Conservation (phyloP, 106 monocot species). For the Platanthera zijinensis region DNA sequence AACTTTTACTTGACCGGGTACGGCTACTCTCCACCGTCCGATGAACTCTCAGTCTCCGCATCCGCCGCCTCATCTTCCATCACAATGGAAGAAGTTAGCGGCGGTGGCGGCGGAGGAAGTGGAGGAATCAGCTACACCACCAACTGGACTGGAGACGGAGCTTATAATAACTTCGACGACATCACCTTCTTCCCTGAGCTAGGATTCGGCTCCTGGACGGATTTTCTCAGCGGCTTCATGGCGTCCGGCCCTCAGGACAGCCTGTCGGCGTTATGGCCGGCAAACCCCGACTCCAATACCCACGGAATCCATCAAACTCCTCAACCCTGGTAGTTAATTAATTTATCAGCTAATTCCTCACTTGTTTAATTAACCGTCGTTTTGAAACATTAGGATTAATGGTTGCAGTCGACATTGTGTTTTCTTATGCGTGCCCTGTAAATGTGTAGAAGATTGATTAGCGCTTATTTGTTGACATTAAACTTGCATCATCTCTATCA, state of each 20-base stretch:
- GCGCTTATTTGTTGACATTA: neutral
- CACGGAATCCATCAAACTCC: neutral
- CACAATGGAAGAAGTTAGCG: neutral
- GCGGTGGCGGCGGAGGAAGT: neutral
- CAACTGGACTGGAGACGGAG: no score
- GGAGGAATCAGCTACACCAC: neutral
- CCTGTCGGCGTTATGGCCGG: neutral
- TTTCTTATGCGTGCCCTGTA: neutral
- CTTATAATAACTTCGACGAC: neutral
- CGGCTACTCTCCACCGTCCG: neutral
- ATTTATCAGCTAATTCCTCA: no score
- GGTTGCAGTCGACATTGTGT: neutral
- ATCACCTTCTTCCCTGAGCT: neutral
- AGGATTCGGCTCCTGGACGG: slow-evolving; percentile 3
- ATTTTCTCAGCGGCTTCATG: slow-evolving; percentile 2
- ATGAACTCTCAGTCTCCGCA: neutral
- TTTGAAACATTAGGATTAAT: neutral
- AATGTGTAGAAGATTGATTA: neutral
- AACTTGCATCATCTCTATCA: neutral
- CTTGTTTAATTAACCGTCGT: neutral
- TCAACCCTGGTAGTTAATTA: neutral
- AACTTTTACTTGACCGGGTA: neutral
- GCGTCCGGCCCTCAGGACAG: neutral
- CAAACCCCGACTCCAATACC: neutral
- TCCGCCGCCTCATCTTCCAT: slow-evolving; percentile 1